phyloP scores from a whole-genome alignment of 1,284 basidiomycete species.

The Hemileia vastatrix region DNA sequence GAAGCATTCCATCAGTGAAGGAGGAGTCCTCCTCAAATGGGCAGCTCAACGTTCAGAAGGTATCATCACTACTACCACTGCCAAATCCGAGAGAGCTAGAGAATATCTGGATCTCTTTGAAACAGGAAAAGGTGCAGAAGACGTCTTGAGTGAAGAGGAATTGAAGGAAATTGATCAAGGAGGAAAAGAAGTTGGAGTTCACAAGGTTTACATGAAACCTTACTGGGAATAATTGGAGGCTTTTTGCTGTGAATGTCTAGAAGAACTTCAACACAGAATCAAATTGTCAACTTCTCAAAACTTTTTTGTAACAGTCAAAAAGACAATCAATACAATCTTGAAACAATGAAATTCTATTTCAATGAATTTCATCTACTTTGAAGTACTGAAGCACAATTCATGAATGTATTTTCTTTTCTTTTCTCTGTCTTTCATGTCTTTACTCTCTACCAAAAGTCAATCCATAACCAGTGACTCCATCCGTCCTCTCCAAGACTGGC shows the following conservation, averaged over 20 bases:
- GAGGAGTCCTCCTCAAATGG: slow-evolving; percentile 29
- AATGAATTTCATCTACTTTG: no score
- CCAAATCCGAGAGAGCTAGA: slow-evolving; percentile 28
- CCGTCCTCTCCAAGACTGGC: slow-evolving; percentile 35
- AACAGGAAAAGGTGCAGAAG: slow-evolving; percentile 19
- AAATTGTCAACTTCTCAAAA: neutral
- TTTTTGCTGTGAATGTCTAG: neutral
- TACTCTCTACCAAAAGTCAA: slow-evolving; percentile 36
- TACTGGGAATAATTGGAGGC: slow-evolving; percentile 1
- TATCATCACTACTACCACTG: slow-evolving; percentile 32
- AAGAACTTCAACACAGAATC: no score
- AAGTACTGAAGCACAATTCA: no score
- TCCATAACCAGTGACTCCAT: slow-evolving; percentile 37
- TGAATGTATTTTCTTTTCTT: no score
- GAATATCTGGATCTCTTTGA: slow-evolving; percentile 30
- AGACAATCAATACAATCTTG: no score
- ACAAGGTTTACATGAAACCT: slow-evolving; percentile 30
- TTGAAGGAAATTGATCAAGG: slow-evolving; percentile 30
- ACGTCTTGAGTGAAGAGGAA: slow-evolving; percentile 26
- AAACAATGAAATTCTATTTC: no score
- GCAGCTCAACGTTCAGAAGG: slow-evolving; percentile 30
- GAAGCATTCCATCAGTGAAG: slow-evolving; percentile 26
- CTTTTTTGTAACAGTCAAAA: no score
- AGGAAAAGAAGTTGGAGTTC: slow-evolving; percentile 25
- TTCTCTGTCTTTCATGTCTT: neutral